These are phyloP conservation scores for Striga asiatica DNA, from an alignment of 257 asterid species.

Conservation along the genomic window DNA sequence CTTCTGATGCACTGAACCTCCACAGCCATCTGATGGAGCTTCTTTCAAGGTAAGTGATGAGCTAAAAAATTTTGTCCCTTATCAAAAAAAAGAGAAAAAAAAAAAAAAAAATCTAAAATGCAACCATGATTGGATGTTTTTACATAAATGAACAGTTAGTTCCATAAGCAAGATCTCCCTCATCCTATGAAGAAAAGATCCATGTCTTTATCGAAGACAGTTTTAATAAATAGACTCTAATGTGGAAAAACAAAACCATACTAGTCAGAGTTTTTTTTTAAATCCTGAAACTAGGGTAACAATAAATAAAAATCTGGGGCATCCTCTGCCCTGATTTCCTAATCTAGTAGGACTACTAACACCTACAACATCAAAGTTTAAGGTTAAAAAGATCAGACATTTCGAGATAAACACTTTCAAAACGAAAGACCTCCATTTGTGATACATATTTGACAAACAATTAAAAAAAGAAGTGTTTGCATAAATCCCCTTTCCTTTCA, in stretches of 20 bases:
- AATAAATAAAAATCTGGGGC: conserved; percentile 31
- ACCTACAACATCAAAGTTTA: conserved; percentile 15
- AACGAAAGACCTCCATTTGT: conserved; percentile 18
- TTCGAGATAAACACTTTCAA: conserved; percentile 29
- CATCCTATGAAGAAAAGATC: conserved; percentile 33
- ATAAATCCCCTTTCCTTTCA: conserved; percentile 20
- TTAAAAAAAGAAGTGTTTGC: conserved; percentile 20
- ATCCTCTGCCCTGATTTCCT: conserved; percentile 41
- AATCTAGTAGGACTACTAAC: conserved; percentile 13
- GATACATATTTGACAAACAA: conserved; percentile 25
- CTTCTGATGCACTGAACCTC: conserved; percentile 52
- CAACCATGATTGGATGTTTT: conserved; percentile 11
- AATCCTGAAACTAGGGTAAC: conserved; percentile 40
- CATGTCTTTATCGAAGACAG: conserved; percentile 15
- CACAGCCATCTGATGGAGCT: conserved; percentile 48
- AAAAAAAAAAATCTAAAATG: background rate
- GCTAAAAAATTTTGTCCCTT: conserved; percentile 1
- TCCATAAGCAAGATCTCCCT: conserved; percentile 21
- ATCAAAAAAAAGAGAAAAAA: background rate
- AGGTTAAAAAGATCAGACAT: conserved; percentile 23
- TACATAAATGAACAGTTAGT: background rate
- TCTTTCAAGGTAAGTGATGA: conserved; percentile 19
- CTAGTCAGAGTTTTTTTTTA: conserved; percentile 49
- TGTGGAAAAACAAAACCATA: conserved; percentile 15
- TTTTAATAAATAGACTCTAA: conserved; percentile 9